A percentile compares a stretch with the other conserved stretches of the same genome.
Evolutionary conservation across 2,329 filamentous ascomycete genomes (phyloP).

Genomic region (Arthroderma sp.): DNA sequence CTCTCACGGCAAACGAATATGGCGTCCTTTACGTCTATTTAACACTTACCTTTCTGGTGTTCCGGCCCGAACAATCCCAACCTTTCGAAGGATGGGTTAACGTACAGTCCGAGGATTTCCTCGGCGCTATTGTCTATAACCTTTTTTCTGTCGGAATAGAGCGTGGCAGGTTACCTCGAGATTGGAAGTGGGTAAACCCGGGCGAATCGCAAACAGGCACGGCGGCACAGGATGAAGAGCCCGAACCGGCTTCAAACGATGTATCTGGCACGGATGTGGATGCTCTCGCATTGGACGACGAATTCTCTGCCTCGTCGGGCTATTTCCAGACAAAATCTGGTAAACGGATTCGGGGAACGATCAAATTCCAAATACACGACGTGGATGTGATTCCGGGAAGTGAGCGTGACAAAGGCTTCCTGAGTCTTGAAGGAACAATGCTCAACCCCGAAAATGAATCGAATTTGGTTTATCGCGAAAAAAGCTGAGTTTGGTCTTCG

Average conservation of each 20-base stretch:
- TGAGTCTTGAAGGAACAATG: slow-evolving; percentile 84
- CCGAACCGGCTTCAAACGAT: slow-evolving; percentile 16
- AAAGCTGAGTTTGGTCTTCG: slow-evolving; percentile 17
- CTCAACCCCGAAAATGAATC: slow-evolving; percentile 54
- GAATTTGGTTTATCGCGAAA: slow-evolving; percentile 43
- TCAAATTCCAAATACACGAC: slow-evolving; percentile 69
- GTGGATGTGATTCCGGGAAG: slow-evolving; percentile 60
- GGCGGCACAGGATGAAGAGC: slow-evolving; percentile 2
- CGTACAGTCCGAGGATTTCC: slow-evolving; percentile 74
- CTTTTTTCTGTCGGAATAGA: slow-evolving; percentile 86
- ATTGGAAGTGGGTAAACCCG: slow-evolving; percentile 68
- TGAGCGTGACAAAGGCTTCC: slow-evolving; percentile 59
- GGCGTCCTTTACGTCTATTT: slow-evolving; percentile 78
- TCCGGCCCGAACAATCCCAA: slow-evolving; percentile 59
- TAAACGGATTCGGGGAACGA: slow-evolving; percentile 53
- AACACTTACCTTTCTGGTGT: slow-evolving; percentile 73
- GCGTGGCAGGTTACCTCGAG: slow-evolving; percentile 55
- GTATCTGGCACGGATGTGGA: slow-evolving; percentile 23
- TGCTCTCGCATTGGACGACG: slow-evolving; percentile 31
- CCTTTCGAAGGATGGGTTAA: slow-evolving; percentile 71
- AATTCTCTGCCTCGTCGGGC: slow-evolving; percentile 44
- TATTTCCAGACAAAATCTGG: slow-evolving; percentile 66
- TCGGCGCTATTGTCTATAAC: slow-evolving; percentile 81
- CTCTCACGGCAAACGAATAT: slow-evolving; percentile 57
- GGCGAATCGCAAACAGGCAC: slow-evolving; percentile 12